These are phyloP conservation scores for Coprinopsis sp. DNA, from an alignment of 768 basidiomycete species.

Conservation along the genomic window DNA sequence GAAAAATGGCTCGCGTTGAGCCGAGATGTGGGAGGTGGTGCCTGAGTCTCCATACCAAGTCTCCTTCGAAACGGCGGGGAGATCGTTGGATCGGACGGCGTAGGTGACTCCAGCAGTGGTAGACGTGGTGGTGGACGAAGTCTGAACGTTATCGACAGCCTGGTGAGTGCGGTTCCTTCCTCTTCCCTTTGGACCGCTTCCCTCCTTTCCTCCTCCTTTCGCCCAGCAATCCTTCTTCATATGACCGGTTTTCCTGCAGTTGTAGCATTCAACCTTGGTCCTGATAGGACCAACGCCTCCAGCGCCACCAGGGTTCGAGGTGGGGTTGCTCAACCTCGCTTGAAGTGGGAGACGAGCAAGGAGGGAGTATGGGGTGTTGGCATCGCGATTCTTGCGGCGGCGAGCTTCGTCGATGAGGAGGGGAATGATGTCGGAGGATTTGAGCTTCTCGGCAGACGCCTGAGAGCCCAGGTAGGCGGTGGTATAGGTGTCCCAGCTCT, in stretches of 20 bases:
- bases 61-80: slow-evolving; percentile 11
- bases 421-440: slow-evolving; percentile 20
- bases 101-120: slow-evolving; percentile 12
- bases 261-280: slow-evolving; percentile 24
- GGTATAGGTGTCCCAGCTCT: slow-evolving; percentile 24
- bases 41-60: slow-evolving; percentile 23
- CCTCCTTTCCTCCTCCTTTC: slow-evolving; percentile 34
- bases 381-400: not conserved
- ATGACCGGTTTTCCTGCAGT: slow-evolving; percentile 28
- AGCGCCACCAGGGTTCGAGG: no score
- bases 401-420: slow-evolving; percentile 19
- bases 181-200: slow-evolving; percentile 27
- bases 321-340: no score
- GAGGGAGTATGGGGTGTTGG: no score
- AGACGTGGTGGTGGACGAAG: not conserved
- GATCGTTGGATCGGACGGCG: slow-evolving; percentile 4
- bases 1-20: slow-evolving; percentile 14
- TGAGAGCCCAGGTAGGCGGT: slow-evolving; percentile 19
- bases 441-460: slow-evolving; percentile 13
- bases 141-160: slow-evolving; percentile 9
- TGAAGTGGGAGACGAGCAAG: no score
- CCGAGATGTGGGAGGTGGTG: slow-evolving; percentile 24
- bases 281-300: not conserved
- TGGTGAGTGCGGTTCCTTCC: slow-evolving; percentile 15
- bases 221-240: slow-evolving; percentile 29